These are phyloP conservation scores for Pseudocercospora pini-densiflorae DNA, from an alignment of 2,329 filamentous ascomycete genomes.

Conservation along the genomic window DNA sequence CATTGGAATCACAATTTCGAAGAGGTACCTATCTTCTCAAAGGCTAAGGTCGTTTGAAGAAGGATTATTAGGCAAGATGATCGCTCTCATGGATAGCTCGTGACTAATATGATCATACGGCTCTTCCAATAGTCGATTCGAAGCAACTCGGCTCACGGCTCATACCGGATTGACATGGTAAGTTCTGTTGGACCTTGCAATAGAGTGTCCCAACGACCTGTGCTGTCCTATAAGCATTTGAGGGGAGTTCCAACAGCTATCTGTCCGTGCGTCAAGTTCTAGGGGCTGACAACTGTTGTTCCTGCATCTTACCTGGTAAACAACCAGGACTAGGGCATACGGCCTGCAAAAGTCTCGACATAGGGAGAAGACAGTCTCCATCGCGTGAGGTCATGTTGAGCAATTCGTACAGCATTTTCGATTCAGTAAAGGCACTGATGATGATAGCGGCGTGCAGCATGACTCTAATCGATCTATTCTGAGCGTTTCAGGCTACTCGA, in stretches of 20 bases:
- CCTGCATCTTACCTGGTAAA: not conserved
- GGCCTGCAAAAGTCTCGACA: not conserved
- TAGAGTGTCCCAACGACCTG: constrained; percentile 6
- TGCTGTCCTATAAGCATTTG: not conserved
- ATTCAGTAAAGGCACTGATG: not conserved
- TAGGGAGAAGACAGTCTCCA: not conserved
- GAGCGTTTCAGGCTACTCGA: not conserved
- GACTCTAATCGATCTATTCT: not conserved
- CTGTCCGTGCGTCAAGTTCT: not conserved
- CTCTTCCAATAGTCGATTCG: not conserved
- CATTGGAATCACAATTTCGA: constrained; percentile 50
- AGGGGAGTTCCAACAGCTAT: not conserved
- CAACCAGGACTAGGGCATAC: constrained; percentile 3
- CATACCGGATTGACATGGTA: not conserved
- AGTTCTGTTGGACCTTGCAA: not conserved
- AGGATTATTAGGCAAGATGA: not conserved
- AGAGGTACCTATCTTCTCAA: constrained; percentile 50
- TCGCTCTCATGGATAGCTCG: not conserved
- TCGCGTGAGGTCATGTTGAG: not conserved
- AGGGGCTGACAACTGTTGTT: not conserved
- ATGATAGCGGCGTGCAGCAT: not conserved
- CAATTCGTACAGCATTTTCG: not conserved
- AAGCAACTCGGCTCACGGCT: not conserved
- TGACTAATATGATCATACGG: not conserved
- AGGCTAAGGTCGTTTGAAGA: constrained; percentile 30